phyloP scores from a whole-genome alignment of 2,329 filamentous ascomycete species.

The Ceratocystis harringtonii region DNA sequence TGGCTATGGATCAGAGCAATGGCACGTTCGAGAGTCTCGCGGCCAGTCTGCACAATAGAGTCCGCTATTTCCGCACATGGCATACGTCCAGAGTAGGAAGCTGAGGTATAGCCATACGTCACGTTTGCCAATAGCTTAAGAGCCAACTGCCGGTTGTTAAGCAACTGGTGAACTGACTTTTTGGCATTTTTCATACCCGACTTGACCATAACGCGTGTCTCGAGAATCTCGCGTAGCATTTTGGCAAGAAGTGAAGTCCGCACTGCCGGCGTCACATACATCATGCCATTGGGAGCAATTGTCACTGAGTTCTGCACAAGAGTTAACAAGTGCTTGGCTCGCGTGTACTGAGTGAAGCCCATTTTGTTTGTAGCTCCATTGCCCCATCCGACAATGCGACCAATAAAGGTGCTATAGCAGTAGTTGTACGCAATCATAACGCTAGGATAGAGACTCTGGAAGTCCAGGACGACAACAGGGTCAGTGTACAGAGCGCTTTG shows the following conservation, averaged over 20 bases:
- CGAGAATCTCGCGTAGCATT: slow-evolving; percentile 90
- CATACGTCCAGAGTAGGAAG: slow-evolving; percentile 93
- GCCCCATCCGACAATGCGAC: slow-evolving; percentile 74
- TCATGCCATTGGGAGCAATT: slow-evolving; percentile 88
- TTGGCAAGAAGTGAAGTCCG: slow-evolving; percentile 85
- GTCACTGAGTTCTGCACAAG: slow-evolving; percentile 50
- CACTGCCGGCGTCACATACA: slow-evolving; percentile 76
- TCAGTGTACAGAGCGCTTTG: slow-evolving; percentile 88
- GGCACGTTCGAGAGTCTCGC: slow-evolving; percentile 86
- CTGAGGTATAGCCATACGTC: slow-evolving; percentile 94
- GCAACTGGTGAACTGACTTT: slow-evolving; percentile 47
- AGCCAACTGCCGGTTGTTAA: slow-evolving; percentile 88
- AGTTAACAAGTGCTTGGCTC: slow-evolving; percentile 52
- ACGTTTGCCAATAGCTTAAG: slow-evolving; percentile 97
- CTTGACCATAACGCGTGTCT: slow-evolving; percentile 96
- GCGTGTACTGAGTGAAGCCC: slow-evolving; percentile 54
- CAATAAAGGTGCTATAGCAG: slow-evolving; percentile 93
- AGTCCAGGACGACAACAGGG: slow-evolving; percentile 81
- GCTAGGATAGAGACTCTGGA: slow-evolving; percentile 90
- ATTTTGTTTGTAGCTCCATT: slow-evolving; percentile 56
- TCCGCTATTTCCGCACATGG: slow-evolving; percentile 96
- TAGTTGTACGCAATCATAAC: slow-evolving; percentile 99
- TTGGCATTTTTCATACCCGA: slow-evolving; percentile 51
- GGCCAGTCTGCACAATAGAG: slow-evolving; percentile 90
- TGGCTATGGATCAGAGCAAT: slow-evolving; percentile 86